Evolutionary conservation across 164 flowering plant species (phyloP), one percentile per base, ranked within the genome.

Genomic region (Litsea cubeba): DNA sequence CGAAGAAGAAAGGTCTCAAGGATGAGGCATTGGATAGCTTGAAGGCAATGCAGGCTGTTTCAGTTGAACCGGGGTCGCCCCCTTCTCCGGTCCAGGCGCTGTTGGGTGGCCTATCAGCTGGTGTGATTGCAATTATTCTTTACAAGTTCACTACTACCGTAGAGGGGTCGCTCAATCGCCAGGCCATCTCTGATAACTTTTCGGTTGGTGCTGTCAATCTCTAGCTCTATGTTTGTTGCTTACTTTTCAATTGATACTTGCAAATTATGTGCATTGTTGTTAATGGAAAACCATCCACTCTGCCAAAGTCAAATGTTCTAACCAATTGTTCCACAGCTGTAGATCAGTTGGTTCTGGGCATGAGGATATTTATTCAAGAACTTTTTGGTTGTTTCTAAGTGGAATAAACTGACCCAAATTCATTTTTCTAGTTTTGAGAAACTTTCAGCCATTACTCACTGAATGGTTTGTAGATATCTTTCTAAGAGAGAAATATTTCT

Each of bases 1-100:
- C 14, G 17, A 89, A 71, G 1, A 86, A 84, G 81, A 93, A 85
- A 74, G 81, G 88, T 17, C 54, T 93, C 72, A 85, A 88, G 77
- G 97, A 93, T 50, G 97, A 95, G 72, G 99, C 98, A 40, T 22
- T 93, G 83, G 96, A 90, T 49, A 91, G 81, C 72, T 82, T 95
- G 84, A 93, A 89, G 80, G 86, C 88, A 66, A 82, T 95, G 76
- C 78, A 81, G n/a, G 76, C 90, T 15, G 79, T 80, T 62, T 32
- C 87, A 0, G 72, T 85, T 12, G 88, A 87, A 18, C 80, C 82
- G 5, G 86, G 85, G 64, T 4, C 85, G 5, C 86, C 93, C 26
- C 93, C 94, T 69, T 88, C 98, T 0, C 84, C 97, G 20, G 78
- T 79, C 49, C 97, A 93, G 76, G 93, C 98, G 54, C 83, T 95